These are phyloP conservation scores for Crotalaria pallida DNA, from an alignment of 306 rosid species.

Conservation along the genomic window DNA sequence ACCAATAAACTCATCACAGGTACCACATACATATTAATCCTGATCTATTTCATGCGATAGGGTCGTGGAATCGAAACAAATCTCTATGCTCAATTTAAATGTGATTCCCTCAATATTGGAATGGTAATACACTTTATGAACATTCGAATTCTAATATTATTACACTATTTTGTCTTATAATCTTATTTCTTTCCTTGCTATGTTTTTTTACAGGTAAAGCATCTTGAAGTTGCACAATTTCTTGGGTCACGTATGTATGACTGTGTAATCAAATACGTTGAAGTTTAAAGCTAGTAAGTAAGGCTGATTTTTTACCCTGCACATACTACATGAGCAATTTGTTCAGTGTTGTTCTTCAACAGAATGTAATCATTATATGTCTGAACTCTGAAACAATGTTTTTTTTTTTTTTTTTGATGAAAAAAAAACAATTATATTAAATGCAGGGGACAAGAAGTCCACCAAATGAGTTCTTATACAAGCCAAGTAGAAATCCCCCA, in stretches of 20 bases:
- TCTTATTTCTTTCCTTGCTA: background rate
- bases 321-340: background rate
- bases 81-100: slow-evolving; percentile 79
- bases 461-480: too few relatives aligned
- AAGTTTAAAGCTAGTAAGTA: slow-evolving; percentile 42
- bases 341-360: background rate
- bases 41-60: slow-evolving; percentile 36
- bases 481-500: too few relatives aligned
- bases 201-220: slow-evolving; percentile 64
- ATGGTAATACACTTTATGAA: slow-evolving; percentile 49
- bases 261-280: slow-evolving; percentile 76
- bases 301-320: slow-evolving; percentile 15
- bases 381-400: background rate
- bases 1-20: background rate
- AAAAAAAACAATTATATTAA: too few relatives aligned
- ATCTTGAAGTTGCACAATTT: slow-evolving; percentile 86
- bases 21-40: background rate
- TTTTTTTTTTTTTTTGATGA: too few relatives aligned
- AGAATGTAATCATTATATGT: background rate
- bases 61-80: slow-evolving; percentile 97
- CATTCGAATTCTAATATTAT: background rate
- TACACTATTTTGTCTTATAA: background rate
- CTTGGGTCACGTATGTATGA: slow-evolving; percentile 91
- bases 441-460: too few relatives aligned
- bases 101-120: slow-evolving; percentile 89